A percentile compares a stretch with the other conserved stretches of the same genome.
Evolutionary conservation across 345 rosid species (phyloP).

Genomic region (Gossypium arboreum): DNA sequence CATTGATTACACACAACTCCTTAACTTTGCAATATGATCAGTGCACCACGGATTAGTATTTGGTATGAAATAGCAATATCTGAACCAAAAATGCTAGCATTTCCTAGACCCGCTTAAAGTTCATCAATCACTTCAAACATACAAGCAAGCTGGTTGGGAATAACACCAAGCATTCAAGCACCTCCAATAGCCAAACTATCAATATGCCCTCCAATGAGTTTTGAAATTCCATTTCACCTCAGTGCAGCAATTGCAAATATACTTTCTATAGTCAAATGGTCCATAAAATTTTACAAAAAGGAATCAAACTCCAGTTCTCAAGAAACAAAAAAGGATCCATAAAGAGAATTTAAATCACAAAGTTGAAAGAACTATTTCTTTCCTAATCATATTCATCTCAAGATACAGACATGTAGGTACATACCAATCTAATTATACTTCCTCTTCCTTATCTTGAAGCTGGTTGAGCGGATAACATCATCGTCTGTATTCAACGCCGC

Average conservation of each 20-base stretch:
- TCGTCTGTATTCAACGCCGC: slow-evolving; percentile 51
- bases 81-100: background rate
- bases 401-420: slow-evolving; percentile 3
- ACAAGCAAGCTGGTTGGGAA: background rate
- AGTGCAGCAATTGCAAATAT: slow-evolving; percentile 7
- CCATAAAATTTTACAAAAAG: slow-evolving; percentile 15
- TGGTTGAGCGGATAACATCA: slow-evolving; percentile 66
- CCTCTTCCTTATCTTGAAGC: slow-evolving; percentile 69
- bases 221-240: background rate
- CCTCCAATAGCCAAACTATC: background rate
- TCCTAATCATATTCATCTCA: slow-evolving; percentile 20
- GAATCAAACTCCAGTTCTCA: slow-evolving; percentile 10
- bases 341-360: slow-evolving; percentile 11
- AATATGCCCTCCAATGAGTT: background rate
- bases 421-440: slow-evolving; percentile 37
- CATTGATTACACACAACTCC: background rate
- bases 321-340: slow-evolving; percentile 3
- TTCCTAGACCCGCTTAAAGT: background rate
- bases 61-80: background rate
- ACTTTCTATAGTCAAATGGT: slow-evolving; percentile 6
- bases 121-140: background rate
- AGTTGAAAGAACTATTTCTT: slow-evolving; percentile 1
- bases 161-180: background rate
- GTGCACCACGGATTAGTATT: background rate
- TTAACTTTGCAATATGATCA: background rate